Conservation (phyloP, 2,329 filamentous ascomycete species). For the Fusarium devonianum region DNA sequence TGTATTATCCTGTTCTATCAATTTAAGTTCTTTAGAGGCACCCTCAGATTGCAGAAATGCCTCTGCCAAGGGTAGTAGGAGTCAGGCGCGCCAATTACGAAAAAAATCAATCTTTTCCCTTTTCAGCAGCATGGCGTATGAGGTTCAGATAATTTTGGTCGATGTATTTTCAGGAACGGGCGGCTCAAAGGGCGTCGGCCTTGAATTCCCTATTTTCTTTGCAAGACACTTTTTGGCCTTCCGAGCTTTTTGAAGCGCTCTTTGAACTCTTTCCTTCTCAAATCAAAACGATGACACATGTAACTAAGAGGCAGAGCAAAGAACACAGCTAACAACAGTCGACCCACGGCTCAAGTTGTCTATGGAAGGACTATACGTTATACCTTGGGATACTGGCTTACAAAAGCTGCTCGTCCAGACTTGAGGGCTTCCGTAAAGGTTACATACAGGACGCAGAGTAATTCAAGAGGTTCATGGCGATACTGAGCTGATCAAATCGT, state of each 20-base stretch:
- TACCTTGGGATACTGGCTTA: constrained; percentile 15
- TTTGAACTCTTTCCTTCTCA: constrained; percentile 23
- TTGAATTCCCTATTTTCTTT: constrained; percentile 31
- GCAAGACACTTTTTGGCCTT: constrained; percentile 17
- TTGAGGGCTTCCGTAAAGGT: constrained; percentile 8
- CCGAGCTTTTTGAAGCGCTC: constrained; percentile 18
- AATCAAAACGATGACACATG: constrained; percentile 13
- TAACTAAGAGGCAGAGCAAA: constrained; percentile 24
- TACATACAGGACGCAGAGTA: constrained; percentile 1
- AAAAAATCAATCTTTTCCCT: constrained; percentile 29
- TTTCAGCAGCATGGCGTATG: constrained; percentile 41
- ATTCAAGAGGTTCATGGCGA: constrained; percentile 9
- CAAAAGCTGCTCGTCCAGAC: constrained; percentile 7
- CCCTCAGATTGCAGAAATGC: constrained; percentile 15
- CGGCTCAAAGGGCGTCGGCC: constrained; percentile 20
- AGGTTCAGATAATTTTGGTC: constrained; percentile 31
- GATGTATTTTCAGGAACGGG: constrained; percentile 38
- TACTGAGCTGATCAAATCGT: constrained; percentile 1
- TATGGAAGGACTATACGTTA: constrained; percentile 21
- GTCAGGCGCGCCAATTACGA: constrained; percentile 37
- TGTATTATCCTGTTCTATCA: constrained; percentile 35
- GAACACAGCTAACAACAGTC: constrained; percentile 14
- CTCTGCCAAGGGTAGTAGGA: constrained; percentile 11
- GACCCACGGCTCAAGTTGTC: no score
- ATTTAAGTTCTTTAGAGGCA: constrained; percentile 27